These are phyloP conservation scores for Arthrobotrys entomopaga DNA, from an alignment of 2,329 filamentous ascomycete genomes.

Conservation along the genomic window DNA sequence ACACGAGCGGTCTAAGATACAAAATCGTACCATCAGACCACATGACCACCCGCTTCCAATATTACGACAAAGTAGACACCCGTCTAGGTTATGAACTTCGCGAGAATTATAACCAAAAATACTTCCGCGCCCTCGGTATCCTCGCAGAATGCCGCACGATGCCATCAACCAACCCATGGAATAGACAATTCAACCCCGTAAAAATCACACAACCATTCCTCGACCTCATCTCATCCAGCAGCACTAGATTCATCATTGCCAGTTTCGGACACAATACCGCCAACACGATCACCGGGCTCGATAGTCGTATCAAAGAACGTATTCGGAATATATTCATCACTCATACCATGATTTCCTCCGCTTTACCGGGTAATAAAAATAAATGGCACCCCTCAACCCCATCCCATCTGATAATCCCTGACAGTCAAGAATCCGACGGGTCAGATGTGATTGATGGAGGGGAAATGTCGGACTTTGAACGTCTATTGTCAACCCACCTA, in stretches of 20 bases:
- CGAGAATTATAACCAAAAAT: not conserved
- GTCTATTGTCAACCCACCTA: constrained; percentile 5
- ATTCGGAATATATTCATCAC: constrained; percentile 40
- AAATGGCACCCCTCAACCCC: constrained; percentile 10
- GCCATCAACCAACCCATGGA: constrained; percentile 1
- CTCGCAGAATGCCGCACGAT: constrained; percentile 19
- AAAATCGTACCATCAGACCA: no score
- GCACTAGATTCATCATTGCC: constrained; percentile 26
- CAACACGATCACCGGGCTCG: constrained; percentile 11
- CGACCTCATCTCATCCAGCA: constrained; percentile 9
- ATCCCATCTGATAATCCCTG: no score
- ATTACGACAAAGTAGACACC: not conserved
- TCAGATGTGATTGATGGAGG: no score
- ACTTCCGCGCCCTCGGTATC: not conserved
- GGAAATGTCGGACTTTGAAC: constrained; percentile 4
- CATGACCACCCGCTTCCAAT: no score
- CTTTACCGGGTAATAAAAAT: constrained; percentile 8
- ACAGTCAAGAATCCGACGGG: no score
- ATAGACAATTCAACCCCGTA: constrained; percentile 10
- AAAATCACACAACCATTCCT: constrained; percentile 28
- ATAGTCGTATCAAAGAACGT: constrained; percentile 19
- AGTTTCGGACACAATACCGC: constrained; percentile 27
- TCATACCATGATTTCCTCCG: constrained; percentile 22
- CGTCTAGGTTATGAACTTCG: constrained; percentile 16
- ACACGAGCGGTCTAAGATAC: no score